Conservation (phyloP, 805 yeast species). For the Blastobotrys terrestris region DNA sequence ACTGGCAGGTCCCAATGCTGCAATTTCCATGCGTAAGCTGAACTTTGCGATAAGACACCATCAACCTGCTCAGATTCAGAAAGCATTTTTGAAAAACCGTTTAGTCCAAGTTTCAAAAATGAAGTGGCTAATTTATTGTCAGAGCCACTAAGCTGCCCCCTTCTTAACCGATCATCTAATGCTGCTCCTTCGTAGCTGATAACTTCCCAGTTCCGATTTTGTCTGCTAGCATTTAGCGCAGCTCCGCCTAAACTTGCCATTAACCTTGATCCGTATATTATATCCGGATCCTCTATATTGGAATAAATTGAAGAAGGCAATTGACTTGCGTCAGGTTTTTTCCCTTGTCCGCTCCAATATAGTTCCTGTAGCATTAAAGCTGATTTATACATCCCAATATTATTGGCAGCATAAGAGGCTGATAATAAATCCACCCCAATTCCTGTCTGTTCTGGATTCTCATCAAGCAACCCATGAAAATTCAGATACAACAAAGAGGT, state of each 20-base stretch:
- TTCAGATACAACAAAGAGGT: conserved; percentile 14
- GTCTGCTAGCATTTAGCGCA: conserved; percentile 25
- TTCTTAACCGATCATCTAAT: conserved; percentile 36
- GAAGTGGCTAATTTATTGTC: conserved; percentile 31
- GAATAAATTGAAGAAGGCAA: conserved; percentile 37
- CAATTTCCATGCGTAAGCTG: conserved; percentile 53
- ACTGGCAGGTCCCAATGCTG: conserved; percentile 69
- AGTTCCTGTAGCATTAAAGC: conserved; percentile 30
- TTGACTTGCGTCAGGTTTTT: neutral
- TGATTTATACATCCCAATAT: conserved; percentile 24
- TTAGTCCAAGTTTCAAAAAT: conserved; percentile 46
- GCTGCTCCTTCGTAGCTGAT: conserved; percentile 52
- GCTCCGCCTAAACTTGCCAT: conserved; percentile 50
- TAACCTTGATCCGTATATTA: conserved; percentile 59
- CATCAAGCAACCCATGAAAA: conserved; percentile 6
- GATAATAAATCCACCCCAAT: conserved; percentile 17
- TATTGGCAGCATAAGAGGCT: conserved; percentile 22
- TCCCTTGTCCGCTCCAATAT: conserved; percentile 22
- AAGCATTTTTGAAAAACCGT: conserved; percentile 50
- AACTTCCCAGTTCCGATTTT: conserved; percentile 33
- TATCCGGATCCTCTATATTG: conserved; percentile 54
- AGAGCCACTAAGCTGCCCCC: neutral
- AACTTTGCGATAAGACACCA: conserved; percentile 43
- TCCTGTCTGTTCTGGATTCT: conserved; percentile 19
- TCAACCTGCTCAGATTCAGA: conserved; percentile 17